Evolutionary conservation across 2,329 filamentous ascomycete genomes (phyloP), one percentile per base, ranked within the genome.

Genomic region (Meredithiella fracta): DNA sequence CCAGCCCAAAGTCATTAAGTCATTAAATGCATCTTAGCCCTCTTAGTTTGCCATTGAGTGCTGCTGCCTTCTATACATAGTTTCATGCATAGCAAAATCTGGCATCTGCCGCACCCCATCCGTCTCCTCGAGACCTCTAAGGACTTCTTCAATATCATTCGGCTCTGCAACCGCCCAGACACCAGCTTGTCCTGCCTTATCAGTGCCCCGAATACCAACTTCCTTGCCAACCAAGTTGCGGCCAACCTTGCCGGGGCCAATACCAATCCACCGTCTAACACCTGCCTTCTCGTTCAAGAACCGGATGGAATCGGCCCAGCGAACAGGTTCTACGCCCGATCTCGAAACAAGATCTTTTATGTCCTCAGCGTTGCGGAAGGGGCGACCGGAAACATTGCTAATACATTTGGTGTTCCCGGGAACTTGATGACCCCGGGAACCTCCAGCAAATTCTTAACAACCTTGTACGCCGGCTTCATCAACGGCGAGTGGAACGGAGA

Each of bases 171-270:
- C 86, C 3, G 85, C 89, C 89, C 90, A 95, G 0, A 96, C 90
- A 1, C 91, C 91, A 51, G 89, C 90, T 1, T 89, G 89, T 66
- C 91, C 94, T 51, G 91, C 79, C 15, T 78, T 72, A 56, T 92
- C 86, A 63, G 83, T 79, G 22, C 80, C 81, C 52, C 80, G 79
- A 80, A 92, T 90, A 8, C 89, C 90, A 2, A 96, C 90, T 69
- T 96, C 91, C 69, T 96, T 96, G 11, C 90, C 89, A 1, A 97
- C 90, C 6, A 97, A 73, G 66, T 96, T 96, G 57, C 90, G 77
- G 0, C 91, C 91, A 1, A 97, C 91, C 67, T 94, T 94, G 3
- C 91, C 91, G 0, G 91, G 91, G 0, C 91, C 91, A 60, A 97
- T 87, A 47, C 91, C 91, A 52, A 97, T 78, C 85, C 91, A 96